Evolutionary conservation across 1,139 yeast species (phyloP).

Genomic region (Blastobotrys illinoisensis): DNA sequence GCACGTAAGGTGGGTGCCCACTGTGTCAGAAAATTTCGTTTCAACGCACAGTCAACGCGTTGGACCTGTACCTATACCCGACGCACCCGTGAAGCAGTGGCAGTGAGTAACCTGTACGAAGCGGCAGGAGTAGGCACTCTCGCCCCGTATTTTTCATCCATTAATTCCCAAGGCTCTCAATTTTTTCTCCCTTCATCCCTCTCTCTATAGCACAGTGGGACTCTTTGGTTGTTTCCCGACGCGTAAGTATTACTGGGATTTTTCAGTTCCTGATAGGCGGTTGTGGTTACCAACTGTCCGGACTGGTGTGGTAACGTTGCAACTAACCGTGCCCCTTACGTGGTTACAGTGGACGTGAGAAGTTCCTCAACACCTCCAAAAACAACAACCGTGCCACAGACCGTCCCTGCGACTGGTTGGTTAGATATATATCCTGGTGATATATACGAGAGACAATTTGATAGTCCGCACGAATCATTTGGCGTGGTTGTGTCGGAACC

Average conservation of each 20-base stretch:
- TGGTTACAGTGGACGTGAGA: background rate
- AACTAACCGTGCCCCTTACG: background rate
- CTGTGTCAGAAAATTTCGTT: background rate
- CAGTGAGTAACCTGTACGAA: conserved; percentile 22
- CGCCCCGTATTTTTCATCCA: background rate
- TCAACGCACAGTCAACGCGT: background rate
- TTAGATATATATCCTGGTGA: background rate
- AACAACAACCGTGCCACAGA: background rate
- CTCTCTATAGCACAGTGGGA: background rate
- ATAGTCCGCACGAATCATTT: background rate
- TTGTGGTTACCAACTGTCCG: background rate
- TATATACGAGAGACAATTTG: background rate
- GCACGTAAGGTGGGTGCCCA: background rate
- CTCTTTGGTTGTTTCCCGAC: background rate
- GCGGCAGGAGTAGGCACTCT: conserved; percentile 13
- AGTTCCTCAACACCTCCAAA: background rate
- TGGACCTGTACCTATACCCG: background rate
- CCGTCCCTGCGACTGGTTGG: too few relatives aligned
- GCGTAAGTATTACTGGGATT: background rate
- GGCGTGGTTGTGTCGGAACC: background rate
- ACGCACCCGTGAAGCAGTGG: conserved; percentile 9
- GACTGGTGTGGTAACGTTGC: background rate
- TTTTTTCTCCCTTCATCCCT: background rate
- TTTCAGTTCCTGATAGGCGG: background rate
- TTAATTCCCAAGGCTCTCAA: background rate